A percentile compares a stretch with the other conserved stretches of the same genome.
Conservation (phyloP, 768 basidiomycete species). For the Kwoniella newhampshirensis region DNA sequence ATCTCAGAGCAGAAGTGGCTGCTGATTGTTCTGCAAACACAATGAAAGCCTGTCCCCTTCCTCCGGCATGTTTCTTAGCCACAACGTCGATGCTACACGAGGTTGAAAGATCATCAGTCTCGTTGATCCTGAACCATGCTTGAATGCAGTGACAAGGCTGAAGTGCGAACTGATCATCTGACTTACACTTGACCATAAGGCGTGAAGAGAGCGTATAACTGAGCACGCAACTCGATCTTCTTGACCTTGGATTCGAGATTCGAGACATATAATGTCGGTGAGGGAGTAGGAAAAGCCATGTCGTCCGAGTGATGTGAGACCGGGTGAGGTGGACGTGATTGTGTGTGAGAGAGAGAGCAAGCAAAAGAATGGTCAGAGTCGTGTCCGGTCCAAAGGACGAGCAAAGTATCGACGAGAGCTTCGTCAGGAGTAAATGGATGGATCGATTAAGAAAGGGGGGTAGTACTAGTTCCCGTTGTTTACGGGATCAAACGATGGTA, state of each 20-base stretch:
- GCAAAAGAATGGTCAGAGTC: background rate
- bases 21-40: conserved; percentile 88
- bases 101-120: background rate
- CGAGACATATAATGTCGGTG: conserved; percentile 84
- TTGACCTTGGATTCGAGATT: conserved; percentile 90
- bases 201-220: conserved; percentile 84
- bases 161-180: conserved; percentile 3
- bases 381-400: too few species aligned
- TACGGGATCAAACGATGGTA: too few species aligned
- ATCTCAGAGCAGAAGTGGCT: conserved; percentile 88
- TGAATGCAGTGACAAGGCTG: background rate
- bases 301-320: too few species aligned
- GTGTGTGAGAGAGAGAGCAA: background rate
- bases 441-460: too few species aligned
- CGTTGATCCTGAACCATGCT: background rate
- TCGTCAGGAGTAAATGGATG: too few species aligned
- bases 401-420: too few species aligned
- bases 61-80: conserved; percentile 77
- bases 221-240: conserved; percentile 77
- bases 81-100: conserved; percentile 71
- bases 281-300: conserved; percentile 59
- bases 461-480: too few species aligned
- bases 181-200: conserved; percentile 78
- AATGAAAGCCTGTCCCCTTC: conserved; percentile 93
- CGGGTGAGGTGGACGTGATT: too few species aligned